These are phyloP conservation scores for Lactarius trivialis DNA, from an alignment of 768 basidiomycete genomes.

Conservation along the genomic window DNA sequence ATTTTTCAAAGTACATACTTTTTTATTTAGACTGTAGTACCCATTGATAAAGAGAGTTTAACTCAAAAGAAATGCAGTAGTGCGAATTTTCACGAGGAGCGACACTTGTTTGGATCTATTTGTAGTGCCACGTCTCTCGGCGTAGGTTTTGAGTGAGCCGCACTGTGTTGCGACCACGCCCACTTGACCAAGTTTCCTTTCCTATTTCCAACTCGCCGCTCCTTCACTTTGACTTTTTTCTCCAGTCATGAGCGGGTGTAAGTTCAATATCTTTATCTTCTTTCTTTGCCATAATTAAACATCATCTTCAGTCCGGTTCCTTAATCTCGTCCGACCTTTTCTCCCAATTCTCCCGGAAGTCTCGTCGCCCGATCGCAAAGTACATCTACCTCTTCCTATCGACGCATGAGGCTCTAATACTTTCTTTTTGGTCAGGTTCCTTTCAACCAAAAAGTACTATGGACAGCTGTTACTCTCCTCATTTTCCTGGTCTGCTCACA, in stretches of 20 bases:
- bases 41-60: no score
- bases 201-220: constrained; percentile 19
- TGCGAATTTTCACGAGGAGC: background rate
- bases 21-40: no score
- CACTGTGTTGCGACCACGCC: background rate
- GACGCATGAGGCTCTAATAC: background rate
- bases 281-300: background rate
- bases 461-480: constrained; percentile 98
- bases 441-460: constrained; percentile 97
- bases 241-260: constrained; percentile 73
- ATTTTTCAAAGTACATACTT: no score
- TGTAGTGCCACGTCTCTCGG: constrained; percentile 23
- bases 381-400: constrained; percentile 30
- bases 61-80: background rate
- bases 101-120: constrained; percentile 14
- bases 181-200: background rate
- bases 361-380: constrained; percentile 96
- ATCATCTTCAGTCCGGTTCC: constrained; percentile 70
- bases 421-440: constrained; percentile 61
- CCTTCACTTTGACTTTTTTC: constrained; percentile 24
- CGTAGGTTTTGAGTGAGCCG: background rate
- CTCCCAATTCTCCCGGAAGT: constrained; percentile 95
- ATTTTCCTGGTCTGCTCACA: constrained; percentile 99
- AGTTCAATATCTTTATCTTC: constrained; percentile 29
- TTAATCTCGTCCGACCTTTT: constrained; percentile 97